phyloP scores from a whole-genome alignment of 2,329 filamentous ascomycete genomes.

The Drechslera avenae region DNA sequence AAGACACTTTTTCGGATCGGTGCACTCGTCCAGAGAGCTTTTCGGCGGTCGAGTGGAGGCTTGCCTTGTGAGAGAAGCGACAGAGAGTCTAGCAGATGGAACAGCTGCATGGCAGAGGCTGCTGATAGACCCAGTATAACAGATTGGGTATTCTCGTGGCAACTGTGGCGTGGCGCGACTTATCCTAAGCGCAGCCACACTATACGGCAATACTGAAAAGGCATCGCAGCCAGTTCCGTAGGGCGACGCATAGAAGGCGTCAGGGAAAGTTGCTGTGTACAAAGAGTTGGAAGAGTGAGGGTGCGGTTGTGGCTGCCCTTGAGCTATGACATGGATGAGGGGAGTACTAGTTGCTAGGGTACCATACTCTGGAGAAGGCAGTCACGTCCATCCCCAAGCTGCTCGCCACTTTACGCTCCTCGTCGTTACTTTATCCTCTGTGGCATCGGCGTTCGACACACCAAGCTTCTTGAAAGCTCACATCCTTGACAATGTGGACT shows the following conservation, averaged over 20 bases:
- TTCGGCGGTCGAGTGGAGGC: neutral
- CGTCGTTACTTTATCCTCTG: conserved; percentile 6
- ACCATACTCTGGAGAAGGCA: conserved; percentile 24
- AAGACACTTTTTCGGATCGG: neutral
- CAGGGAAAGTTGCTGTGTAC: conserved; percentile 1
- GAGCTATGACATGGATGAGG: conserved; percentile 23
- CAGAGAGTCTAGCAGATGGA: neutral
- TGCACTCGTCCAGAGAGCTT: neutral
- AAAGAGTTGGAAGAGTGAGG: conserved; percentile 8
- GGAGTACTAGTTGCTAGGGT: conserved; percentile 30
- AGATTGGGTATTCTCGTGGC: neutral
- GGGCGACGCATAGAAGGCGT: neutral
- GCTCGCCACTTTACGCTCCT: conserved; percentile 6
- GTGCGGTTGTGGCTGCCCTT: conserved; percentile 16
- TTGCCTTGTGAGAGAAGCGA: neutral
- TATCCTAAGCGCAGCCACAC: conserved; percentile 1
- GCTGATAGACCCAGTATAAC: neutral
- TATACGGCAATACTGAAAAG: neutral
- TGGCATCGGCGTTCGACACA: conserved; percentile 2
- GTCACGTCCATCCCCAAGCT: conserved; percentile 9
- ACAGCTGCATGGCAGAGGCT: neutral
- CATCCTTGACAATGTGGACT: neutral
- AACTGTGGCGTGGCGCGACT: conserved; percentile 1
- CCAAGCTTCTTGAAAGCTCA: neutral
- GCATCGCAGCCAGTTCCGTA: neutral